These are phyloP conservation scores for Solanum hybrid DNA, from an alignment of 305 asterid genomes.

Conservation along the genomic window DNA sequence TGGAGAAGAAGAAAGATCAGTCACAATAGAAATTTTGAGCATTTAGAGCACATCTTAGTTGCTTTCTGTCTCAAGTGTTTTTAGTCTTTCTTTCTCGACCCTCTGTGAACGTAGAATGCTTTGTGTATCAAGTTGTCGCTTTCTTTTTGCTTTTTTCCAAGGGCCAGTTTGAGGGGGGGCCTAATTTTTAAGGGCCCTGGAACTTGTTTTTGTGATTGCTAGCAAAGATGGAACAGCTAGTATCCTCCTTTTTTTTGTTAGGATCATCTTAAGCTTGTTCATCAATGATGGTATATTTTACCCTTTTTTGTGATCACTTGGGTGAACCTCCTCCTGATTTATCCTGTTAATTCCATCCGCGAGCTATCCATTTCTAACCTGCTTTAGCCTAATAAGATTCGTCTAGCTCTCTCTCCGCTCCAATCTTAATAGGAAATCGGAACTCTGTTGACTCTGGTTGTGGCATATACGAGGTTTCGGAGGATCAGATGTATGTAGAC, in stretches of 20 bases:
- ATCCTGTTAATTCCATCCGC: neutral
- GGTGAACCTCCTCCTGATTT: neutral
- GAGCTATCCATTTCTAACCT: neutral
- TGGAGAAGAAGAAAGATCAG: neutral
- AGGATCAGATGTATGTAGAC: too few relatives aligned
- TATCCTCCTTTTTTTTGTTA: neutral
- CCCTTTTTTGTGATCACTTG: neutral
- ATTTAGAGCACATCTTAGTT: neutral
- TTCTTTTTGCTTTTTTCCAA: neutral
- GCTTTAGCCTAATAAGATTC: neutral
- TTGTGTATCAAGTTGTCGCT: neutral
- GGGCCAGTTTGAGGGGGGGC: neutral
- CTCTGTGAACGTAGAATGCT: neutral
- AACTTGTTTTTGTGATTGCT: neutral
- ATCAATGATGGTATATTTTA: neutral
- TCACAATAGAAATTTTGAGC: neutral
- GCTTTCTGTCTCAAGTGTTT: neutral
- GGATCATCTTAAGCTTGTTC: neutral
- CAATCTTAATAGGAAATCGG: neutral
- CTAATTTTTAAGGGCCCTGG: neutral
- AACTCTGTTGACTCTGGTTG: neutral
- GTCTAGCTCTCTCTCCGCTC: neutral
- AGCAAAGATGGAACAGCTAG: neutral
- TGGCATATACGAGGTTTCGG: neutral
- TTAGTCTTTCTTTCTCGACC: neutral